Conservation (phyloP, 345 rosid genomes). For the Citrus medica region DNA sequence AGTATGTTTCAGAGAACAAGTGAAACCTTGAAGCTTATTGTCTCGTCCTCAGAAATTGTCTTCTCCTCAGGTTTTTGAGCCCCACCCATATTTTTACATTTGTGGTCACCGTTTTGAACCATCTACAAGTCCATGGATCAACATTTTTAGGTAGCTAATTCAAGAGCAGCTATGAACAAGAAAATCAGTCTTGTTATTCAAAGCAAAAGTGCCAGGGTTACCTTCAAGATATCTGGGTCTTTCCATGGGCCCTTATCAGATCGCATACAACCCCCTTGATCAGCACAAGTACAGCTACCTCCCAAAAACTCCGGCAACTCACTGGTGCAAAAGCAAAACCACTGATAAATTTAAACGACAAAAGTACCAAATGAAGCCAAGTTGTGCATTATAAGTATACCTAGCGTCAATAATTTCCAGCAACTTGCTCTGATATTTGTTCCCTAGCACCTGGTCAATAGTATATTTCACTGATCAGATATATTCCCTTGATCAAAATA, state of each 20-base stretch:
- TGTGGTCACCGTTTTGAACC: conserved; percentile 70
- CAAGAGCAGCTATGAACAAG: not conserved
- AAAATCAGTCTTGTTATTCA: not conserved
- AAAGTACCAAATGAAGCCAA: not conserved
- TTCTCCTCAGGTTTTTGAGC: conserved; percentile 35
- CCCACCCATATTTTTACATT: conserved; percentile 43
- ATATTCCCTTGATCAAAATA: conserved; percentile 3
- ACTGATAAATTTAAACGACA: not conserved
- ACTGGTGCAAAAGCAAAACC: conserved; percentile 32
- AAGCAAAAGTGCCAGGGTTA: conserved; percentile 7
- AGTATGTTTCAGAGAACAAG: not conserved
- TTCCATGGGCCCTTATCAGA: conserved; percentile 99
- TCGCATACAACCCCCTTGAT: conserved; percentile 80
- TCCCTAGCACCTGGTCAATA: conserved; percentile 81
- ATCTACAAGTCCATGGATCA: conserved; percentile 39
- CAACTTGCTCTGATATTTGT: conserved; percentile 89
- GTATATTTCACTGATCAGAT: not conserved
- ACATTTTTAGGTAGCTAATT: not conserved
- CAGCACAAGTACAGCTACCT: conserved; percentile 87
- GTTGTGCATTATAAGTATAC: conserved; percentile 24
- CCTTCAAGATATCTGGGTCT: conserved; percentile 69
- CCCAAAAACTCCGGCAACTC: conserved; percentile 92
- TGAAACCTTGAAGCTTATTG: conserved; percentile 36
- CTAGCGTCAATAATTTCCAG: conserved; percentile 87
- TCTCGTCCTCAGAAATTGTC: conserved; percentile 47